Evolutionary conservation across 768 basidiomycete genomes (phyloP).

Genomic region (Tricholoma saponaceum): DNA sequence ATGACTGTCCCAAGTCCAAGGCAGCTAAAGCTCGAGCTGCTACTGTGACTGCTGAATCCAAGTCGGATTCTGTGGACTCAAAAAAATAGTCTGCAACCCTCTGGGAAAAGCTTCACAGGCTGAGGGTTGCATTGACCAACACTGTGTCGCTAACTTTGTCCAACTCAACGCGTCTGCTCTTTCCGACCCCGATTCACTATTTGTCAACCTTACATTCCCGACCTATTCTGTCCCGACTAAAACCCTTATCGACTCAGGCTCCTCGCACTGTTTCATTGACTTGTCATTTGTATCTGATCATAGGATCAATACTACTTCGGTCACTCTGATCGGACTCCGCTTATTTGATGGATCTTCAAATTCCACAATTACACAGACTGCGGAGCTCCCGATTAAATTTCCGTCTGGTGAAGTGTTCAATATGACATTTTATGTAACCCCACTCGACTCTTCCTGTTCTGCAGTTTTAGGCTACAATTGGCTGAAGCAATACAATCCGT

Average conservation of each 20-base stretch:
- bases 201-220: background rate
- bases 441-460: background rate
- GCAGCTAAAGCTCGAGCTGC: background rate
- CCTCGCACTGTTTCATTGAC: background rate
- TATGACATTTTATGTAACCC: background rate
- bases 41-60: background rate
- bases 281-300: background rate
- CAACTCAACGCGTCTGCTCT: background rate
- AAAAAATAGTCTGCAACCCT: background rate
- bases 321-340: background rate
- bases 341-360: background rate
- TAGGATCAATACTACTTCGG: background rate
- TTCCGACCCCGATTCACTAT: too few species aligned
- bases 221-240: background rate
- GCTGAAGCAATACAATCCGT: background rate
- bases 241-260: background rate
- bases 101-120: background rate
- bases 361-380: background rate
- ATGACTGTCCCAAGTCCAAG: background rate
- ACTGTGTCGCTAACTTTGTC: background rate
- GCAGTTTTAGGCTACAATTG: background rate
- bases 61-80: background rate
- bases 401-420: background rate
- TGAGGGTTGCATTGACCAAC: background rate
- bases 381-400: background rate